Evolutionary conservation across 2,329 filamentous ascomycete genomes (phyloP).

Genomic region (Penicillium concentricum): DNA sequence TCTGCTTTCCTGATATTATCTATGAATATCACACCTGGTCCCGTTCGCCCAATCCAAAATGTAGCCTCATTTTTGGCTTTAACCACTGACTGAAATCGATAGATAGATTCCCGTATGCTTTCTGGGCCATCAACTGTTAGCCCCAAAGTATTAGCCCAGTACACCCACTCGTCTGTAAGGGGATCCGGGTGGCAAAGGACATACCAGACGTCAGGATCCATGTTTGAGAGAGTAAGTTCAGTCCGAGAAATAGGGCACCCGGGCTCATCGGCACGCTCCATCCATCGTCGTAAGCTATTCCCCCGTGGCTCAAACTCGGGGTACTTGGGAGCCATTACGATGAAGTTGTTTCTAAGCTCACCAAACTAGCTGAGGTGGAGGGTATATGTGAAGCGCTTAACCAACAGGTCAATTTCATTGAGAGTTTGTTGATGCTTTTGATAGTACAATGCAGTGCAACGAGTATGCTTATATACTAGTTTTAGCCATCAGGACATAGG

Average conservation of each 20-base stretch:
- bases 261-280: not conserved
- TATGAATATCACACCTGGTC: constrained; percentile 3
- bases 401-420: not conserved
- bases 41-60: not conserved
- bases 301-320: not conserved
- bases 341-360: not conserved
- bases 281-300: not conserved
- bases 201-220: not conserved
- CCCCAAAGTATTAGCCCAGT: not conserved
- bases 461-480: not conserved
- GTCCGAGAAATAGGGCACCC: not conserved
- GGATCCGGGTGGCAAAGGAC: too few relatives aligned
- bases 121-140: not conserved
- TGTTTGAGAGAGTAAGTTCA: not conserved
- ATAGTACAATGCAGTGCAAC: too few relatives aligned
- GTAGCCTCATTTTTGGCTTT: not conserved
- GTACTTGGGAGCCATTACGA: not conserved
- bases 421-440: not conserved
- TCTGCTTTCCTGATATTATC: not conserved
- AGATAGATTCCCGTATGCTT: not conserved
- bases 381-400: not conserved
- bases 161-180: not conserved
- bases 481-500: not conserved
- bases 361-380: too few relatives aligned
- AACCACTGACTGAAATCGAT: not conserved